Percentiles rank a stretch among this genome's conserved stretches.
Evolutionary conservation across 1,284 basidiomycete species (phyloP).

Genomic region (Pascua guehoae): DNA sequence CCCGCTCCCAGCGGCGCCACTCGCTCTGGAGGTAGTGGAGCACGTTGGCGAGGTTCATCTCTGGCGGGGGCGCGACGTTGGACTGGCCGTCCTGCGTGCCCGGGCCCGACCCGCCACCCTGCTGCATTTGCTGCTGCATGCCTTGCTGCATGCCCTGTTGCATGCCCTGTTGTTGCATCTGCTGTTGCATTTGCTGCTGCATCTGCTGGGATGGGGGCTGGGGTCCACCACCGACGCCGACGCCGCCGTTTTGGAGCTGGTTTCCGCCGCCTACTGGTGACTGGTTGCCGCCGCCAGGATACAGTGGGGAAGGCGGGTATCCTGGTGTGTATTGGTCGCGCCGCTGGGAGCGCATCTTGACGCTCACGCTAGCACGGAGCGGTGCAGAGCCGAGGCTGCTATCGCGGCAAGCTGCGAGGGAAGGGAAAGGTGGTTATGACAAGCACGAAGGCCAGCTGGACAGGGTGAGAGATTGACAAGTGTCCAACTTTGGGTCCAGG

Average conservation of each 20-base stretch:
- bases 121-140: conserved; percentile 6
- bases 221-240: conserved; percentile 6
- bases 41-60: conserved; percentile 89
- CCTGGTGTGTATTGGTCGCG: conserved; percentile 11
- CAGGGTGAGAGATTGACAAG: background rate
- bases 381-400: background rate
- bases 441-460: background rate
- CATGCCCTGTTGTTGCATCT: conserved; percentile 3
- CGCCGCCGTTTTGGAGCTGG: conserved; percentile 13
- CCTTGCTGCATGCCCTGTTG: conserved; percentile 8
- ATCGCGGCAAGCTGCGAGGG: background rate
- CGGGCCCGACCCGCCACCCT: conserved; percentile 3
- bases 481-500: background rate
- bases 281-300: conserved; percentile 5
- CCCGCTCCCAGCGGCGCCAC: conserved; percentile 93
- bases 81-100: conserved; percentile 29
- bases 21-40: conserved; percentile 97
- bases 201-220: conserved; percentile 3
- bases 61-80: conserved; percentile 43
- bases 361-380: background rate
- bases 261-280: conserved; percentile 4
- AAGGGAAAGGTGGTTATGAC: background rate
- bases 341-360: conserved; percentile 11
- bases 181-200: conserved; percentile 4
- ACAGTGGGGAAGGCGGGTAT: conserved; percentile 14